Evolutionary conservation across 768 basidiomycete genomes (phyloP).

Genomic region (Boletus subcaerulescens): DNA sequence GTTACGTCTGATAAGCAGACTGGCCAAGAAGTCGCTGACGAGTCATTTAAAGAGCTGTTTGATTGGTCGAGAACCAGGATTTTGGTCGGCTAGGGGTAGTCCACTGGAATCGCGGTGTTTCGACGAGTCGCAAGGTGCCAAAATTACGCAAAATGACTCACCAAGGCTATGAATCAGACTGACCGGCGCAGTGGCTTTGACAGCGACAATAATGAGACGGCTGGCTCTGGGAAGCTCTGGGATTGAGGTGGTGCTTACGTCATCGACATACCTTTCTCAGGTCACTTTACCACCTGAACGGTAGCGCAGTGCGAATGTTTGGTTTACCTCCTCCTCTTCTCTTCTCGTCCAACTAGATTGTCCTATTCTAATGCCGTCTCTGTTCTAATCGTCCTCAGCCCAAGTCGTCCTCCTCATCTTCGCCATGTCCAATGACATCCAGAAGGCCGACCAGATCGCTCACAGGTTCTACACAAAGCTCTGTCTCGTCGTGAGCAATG

Average conservation of each 20-base stretch:
- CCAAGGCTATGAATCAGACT: neutral
- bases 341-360: slow-evolving; percentile 18
- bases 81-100: neutral
- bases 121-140: neutral
- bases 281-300: slow-evolving; percentile 11
- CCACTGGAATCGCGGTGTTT: slow-evolving; percentile 7
- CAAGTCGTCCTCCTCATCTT: slow-evolving; percentile 6
- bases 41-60: neutral
- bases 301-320: slow-evolving; percentile 20
- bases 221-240: slow-evolving; percentile 10
- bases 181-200: neutral
- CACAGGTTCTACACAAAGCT: slow-evolving; percentile 83
- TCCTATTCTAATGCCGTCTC: slow-evolving; percentile 30
- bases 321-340: slow-evolving; percentile 18
- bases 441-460: slow-evolving; percentile 84
- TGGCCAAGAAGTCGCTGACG: neutral
- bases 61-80: neutral
- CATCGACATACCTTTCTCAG: slow-evolving; percentile 18
- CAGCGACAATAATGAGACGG: slow-evolving; percentile 3
- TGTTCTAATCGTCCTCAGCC: slow-evolving; percentile 20
- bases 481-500: slow-evolving; percentile 69
- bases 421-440: slow-evolving; percentile 52
- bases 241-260: slow-evolving; percentile 24
- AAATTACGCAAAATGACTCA: slow-evolving; percentile 8
- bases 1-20: neutral